Evolutionary conservation across 306 rosid species (phyloP).

Genomic region (Mimosa pudica): DNA sequence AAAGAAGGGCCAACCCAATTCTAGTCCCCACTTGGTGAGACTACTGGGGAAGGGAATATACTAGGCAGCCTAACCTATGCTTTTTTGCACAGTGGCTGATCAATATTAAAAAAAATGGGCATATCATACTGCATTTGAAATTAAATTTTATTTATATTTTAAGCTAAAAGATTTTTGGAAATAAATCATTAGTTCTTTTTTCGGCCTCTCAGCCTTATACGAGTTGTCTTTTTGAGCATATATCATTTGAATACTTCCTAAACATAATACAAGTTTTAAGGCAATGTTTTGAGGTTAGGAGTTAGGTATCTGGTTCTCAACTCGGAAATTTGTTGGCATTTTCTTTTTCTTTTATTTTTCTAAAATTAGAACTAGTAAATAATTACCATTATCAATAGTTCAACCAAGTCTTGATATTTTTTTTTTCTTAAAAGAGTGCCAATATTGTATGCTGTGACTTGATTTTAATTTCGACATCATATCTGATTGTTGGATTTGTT

Average conservation of each 20-base stretch:
- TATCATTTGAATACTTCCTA: not conserved
- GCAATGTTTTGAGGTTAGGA: not conserved
- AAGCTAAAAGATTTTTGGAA: not conserved
- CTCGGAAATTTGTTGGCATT: not conserved
- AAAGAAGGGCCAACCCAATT: too few species aligned
- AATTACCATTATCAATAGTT: not conserved
- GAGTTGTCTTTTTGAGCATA: not conserved
- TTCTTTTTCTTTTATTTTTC: not conserved
- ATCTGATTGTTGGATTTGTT: slow-evolving; percentile 14
- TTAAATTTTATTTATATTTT: not conserved
- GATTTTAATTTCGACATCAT: slow-evolving; percentile 21
- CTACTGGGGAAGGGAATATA: too few species aligned
- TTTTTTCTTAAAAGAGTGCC: slow-evolving; percentile 25
- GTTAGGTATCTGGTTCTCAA: not conserved
- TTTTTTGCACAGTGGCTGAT: too few species aligned
- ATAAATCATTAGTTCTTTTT: slow-evolving; percentile 2
- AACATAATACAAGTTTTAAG: not conserved
- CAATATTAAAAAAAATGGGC: not conserved
- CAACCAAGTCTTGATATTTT: not conserved
- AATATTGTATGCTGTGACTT: slow-evolving; percentile 14
- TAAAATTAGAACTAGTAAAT: not conserved
- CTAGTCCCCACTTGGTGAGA: too few species aligned
- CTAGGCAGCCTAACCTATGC: too few species aligned
- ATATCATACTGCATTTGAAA: not conserved
- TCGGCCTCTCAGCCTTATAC: not conserved